These are phyloP conservation scores for Micractinium sp. DNA, from an alignment of 139 green algal genomes.

Conservation along the genomic window DNA sequence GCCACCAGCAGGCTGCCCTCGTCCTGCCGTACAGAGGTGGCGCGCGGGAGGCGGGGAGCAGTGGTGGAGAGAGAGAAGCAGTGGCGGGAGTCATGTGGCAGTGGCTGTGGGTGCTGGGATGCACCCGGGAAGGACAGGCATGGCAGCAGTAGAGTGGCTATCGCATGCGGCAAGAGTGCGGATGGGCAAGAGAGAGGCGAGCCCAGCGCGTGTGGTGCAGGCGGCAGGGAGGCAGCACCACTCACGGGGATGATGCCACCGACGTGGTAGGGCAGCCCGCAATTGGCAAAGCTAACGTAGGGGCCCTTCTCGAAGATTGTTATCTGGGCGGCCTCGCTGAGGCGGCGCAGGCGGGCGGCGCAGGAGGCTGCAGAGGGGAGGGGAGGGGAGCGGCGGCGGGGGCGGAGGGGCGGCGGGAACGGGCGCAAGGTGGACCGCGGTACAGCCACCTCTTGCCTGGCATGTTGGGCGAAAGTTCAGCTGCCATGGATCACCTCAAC, in stretches of 20 bases:
- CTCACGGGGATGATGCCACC: conserved; percentile 40
- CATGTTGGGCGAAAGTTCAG: too few relatives aligned
- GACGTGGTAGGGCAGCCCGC: conserved; percentile 62
- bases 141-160: neutral
- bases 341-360: conserved; percentile 45
- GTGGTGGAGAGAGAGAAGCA: too few relatives aligned
- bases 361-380: conserved; percentile 46
- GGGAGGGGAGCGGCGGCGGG: neutral
- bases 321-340: conserved; percentile 35
- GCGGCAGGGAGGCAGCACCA: too few relatives aligned
- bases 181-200: too few relatives aligned
- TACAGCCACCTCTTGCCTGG: too few relatives aligned
- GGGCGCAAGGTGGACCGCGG: too few relatives aligned
- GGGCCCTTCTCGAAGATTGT: conserved; percentile 61
- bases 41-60: too few relatives aligned
- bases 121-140: too few relatives aligned
- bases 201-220: too few relatives aligned
- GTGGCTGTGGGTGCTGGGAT: too few relatives aligned
- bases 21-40: conserved; percentile 17
- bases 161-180: neutral
- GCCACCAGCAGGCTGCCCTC: conserved; percentile 57
- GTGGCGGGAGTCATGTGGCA: too few relatives aligned
- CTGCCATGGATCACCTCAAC: too few relatives aligned
- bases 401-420: neutral
- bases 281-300: conserved; percentile 69